These are phyloP conservation scores for Corynespora cassiicola DNA, from an alignment of 2,329 filamentous ascomycete genomes.

Conservation along the genomic window DNA sequence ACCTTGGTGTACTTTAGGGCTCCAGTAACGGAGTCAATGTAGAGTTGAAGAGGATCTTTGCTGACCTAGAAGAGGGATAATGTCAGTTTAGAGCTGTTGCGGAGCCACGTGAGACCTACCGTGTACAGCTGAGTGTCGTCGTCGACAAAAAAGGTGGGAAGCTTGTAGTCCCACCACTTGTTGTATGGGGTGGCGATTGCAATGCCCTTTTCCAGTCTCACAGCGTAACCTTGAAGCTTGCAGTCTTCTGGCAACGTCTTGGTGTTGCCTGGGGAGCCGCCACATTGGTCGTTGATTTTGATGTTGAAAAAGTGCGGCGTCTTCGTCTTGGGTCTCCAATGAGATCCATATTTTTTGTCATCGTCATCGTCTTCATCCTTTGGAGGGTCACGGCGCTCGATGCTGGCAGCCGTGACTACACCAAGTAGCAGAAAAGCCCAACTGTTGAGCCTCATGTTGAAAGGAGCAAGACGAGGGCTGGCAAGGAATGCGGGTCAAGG, in stretches of 20 bases:
- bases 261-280: conserved; percentile 1
- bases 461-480: conserved; percentile 24
- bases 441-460: conserved; percentile 28
- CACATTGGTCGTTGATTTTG: conserved; percentile 25
- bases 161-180: conserved; percentile 32
- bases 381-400: conserved; percentile 13
- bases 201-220: conserved; percentile 32
- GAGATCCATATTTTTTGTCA: too few species aligned
- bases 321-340: conserved; percentile 31
- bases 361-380: conserved; percentile 2
- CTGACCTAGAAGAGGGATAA: conserved; percentile 29
- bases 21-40: conserved; percentile 26
- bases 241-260: conserved; percentile 9
- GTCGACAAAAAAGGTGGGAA: conserved; percentile 35
- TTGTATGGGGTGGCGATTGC: conserved; percentile 37
- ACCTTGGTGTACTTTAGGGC: conserved; percentile 32
- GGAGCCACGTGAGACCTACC: conserved; percentile 16
- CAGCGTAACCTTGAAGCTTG: conserved; percentile 22
- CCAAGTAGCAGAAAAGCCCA: conserved; percentile 22
- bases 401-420: conserved; percentile 21
- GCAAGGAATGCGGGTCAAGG: conserved; percentile 24
- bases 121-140: conserved; percentile 36
- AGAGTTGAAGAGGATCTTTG: conserved; percentile 35
- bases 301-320: conserved; percentile 32
- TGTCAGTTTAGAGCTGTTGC: not conserved